phyloP scores from a whole-genome alignment of 192 early-diverging fungal genomes.

The Backusella macrospora region DNA sequence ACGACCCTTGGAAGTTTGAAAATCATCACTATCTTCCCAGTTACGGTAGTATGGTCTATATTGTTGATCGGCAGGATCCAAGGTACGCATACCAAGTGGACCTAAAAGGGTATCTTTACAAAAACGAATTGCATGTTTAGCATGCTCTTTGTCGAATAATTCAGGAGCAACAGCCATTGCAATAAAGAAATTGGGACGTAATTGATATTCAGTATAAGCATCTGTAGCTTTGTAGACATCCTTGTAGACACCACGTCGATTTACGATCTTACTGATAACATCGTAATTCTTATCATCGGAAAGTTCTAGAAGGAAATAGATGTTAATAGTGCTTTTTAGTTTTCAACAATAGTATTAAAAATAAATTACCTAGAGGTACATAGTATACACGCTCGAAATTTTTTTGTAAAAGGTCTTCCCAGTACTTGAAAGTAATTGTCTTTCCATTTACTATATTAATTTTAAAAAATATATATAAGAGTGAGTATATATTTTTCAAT shows the following conservation, averaged over 20 bases:
- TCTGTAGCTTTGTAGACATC: conserved; percentile 77
- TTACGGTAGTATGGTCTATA: conserved; percentile 97
- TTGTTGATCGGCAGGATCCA: conserved; percentile 93
- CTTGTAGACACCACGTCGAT: conserved; percentile 94
- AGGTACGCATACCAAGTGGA: conserved; percentile 92
- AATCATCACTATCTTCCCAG: conserved; percentile 82
- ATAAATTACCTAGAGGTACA: conserved; percentile 74
- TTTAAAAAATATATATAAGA: conserved; percentile 19
- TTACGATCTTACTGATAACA: conserved; percentile 65
- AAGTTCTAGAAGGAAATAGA: conserved; percentile 45
- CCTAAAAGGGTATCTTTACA: conserved; percentile 73
- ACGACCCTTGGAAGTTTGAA: conserved; percentile 89
- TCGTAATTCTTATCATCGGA: conserved; percentile 63
- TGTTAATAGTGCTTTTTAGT: neutral
- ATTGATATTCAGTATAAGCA: conserved; percentile 87
- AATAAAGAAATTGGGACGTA: conserved; percentile 89
- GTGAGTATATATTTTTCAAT: conserved; percentile 6
- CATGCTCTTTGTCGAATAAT: conserved; percentile 82
- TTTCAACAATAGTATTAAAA: neutral
- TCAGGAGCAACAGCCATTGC: conserved; percentile 97
- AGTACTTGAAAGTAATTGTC: conserved; percentile 66
- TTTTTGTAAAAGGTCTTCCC: conserved; percentile 78
- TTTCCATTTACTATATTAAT: conserved; percentile 28
- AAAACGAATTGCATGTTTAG: conserved; percentile 66
- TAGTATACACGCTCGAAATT: conserved; percentile 90